A percentile compares a stretch with the other conserved stretches of the same genome.
These are phyloP conservation scores for Penstemon newberryi DNA, from an alignment of 257 asterid species.

Conservation along the genomic window DNA sequence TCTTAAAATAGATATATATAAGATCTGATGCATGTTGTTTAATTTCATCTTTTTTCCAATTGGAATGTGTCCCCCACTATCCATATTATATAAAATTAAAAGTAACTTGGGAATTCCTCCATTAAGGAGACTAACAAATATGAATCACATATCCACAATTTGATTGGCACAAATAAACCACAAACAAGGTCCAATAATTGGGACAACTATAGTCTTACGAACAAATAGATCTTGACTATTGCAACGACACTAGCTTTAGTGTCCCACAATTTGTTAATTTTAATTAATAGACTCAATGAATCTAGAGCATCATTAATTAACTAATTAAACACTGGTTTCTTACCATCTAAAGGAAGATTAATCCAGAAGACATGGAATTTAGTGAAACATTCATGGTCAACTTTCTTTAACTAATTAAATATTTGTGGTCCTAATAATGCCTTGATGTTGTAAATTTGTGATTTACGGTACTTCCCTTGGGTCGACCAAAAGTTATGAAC, in stretches of 20 bases:
- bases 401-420: background rate
- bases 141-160: slow-evolving; percentile 16
- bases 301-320: background rate
- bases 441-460: too few relatives aligned
- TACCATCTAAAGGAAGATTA: slow-evolving; percentile 10
- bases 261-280: background rate
- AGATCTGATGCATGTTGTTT: too few relatives aligned
- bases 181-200: background rate
- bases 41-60: too few relatives aligned
- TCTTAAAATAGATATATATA: too few relatives aligned
- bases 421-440: too few relatives aligned
- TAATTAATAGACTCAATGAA: background rate
- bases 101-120: background rate
- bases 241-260: background rate
- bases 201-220: background rate
- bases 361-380: slow-evolving; percentile 9
- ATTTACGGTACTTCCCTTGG: too few relatives aligned
- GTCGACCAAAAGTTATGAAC: too few relatives aligned
- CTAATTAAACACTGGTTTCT: slow-evolving; percentile 1
- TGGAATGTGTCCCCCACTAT: too few relatives aligned
- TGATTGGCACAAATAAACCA: slow-evolving; percentile 23
- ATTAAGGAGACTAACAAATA: background rate
- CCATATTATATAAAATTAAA: background rate
- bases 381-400: background rate
- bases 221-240: slow-evolving; percentile 4